Percentiles rank a stretch among this genome's conserved stretches.
phyloP scores from a whole-genome alignment of 768 basidiomycete genomes.

The Pisolithus tinctorius region DNA sequence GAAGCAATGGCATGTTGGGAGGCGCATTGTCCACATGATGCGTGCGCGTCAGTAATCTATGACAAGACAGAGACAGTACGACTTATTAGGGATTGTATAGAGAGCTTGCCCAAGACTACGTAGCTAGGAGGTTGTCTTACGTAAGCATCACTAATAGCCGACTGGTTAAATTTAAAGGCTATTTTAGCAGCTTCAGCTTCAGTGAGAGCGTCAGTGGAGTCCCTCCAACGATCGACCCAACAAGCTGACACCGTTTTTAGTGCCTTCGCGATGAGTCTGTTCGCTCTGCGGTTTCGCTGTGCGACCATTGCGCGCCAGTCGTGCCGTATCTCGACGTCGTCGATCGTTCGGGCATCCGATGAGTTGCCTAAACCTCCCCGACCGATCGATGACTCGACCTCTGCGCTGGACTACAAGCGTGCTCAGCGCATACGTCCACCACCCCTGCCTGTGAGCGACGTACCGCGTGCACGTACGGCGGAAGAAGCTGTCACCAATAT shows the following conservation, averaged over 20 bases:
- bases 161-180: no score
- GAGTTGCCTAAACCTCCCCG: conserved; percentile 65
- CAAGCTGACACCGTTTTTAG: neutral
- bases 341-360: conserved; percentile 9
- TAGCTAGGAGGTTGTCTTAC: conserved; percentile 3
- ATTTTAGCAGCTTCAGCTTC: no score
- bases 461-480: conserved; percentile 77
- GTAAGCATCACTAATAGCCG: neutral
- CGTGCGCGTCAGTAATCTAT: conserved; percentile 47
- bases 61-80: conserved; percentile 49
- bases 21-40: conserved; percentile 40
- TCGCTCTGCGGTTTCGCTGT: conserved; percentile 15
- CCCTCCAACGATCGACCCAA: neutral
- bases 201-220: no score
- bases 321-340: conserved; percentile 19
- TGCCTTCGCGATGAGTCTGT: conserved; percentile 1
- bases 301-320: conserved; percentile 7
- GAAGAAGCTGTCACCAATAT: conserved; percentile 98
- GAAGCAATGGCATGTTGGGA: conserved; percentile 59
- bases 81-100: conserved; percentile 49
- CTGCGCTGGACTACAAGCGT: conserved; percentile 88
- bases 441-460: conserved; percentile 77
- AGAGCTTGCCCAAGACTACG: conserved; percentile 37
- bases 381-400: conserved; percentile 88
- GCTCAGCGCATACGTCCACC: conserved; percentile 68